Percentiles rank a stretch among this genome's conserved stretches.
Conservation (phyloP, 345 rosid species). For the Rhodamnia argentea region DNA sequence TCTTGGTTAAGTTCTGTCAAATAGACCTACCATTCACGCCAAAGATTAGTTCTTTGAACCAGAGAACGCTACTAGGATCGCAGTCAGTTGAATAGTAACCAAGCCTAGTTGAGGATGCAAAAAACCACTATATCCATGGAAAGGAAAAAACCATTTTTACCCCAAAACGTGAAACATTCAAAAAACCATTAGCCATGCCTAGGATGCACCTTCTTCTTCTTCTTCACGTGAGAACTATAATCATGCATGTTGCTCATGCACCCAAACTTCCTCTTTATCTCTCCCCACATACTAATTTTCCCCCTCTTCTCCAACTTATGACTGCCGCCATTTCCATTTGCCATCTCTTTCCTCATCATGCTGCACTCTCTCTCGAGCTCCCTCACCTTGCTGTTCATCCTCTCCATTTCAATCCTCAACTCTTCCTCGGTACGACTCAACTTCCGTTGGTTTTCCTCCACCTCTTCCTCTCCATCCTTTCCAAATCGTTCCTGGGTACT, state of each 20-base stretch:
- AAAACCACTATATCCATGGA: background rate
- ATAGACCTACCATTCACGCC: background rate
- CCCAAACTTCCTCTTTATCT: constrained; percentile 85
- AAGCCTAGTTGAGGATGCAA: background rate
- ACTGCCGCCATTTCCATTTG: constrained; percentile 10
- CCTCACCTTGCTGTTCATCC: constrained; percentile 54
- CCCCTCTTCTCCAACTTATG: constrained; percentile 14
- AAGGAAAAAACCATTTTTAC: background rate
- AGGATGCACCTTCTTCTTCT: constrained; percentile 42
- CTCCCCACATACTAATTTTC: constrained; percentile 54
- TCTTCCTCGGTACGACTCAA: constrained; percentile 18
- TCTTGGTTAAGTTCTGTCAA: background rate
- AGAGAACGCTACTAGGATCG: background rate
- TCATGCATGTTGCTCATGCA: constrained; percentile 43
- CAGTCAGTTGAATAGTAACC: background rate
- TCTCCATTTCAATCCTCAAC: constrained; percentile 33
- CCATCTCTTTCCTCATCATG: constrained; percentile 43
- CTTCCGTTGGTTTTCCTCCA: constrained; percentile 8
- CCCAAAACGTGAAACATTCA: background rate
- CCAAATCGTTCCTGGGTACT: background rate
- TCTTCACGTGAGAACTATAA: constrained; percentile 38
- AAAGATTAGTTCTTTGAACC: background rate
- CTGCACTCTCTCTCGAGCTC: constrained; percentile 43
- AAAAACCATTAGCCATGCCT: constrained; percentile 1
- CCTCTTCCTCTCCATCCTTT: constrained; percentile 14